Evolutionary conservation across 1,139 yeast genomes (phyloP), one percentile per base, ranked within the genome.

Genomic region (Diutina neorugosa): DNA sequence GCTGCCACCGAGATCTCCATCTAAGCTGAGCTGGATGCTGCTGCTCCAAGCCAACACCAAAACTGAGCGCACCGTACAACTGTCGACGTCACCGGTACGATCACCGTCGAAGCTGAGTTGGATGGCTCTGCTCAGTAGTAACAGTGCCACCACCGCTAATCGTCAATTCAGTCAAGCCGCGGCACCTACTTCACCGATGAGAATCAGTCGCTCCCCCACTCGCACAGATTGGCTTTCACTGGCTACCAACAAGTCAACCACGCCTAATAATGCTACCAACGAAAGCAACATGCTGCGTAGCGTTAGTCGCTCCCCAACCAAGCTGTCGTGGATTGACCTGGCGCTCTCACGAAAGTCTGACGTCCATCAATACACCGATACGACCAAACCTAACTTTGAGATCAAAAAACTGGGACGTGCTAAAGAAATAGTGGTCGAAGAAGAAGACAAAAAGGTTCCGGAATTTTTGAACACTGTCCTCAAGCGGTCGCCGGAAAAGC

Each of bases 401-500:
- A 46, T 46, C 19, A 25, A 25, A 16, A 46, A 46, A 21, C 11
- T 16, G 18, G 12, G 21, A 9, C 27, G 27, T 23, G 20, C 43
- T 2, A 44, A 44, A 6, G 31, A 44, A 9, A 25, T 21, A 4
- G 20, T 16, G 3, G 19, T 9, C 4, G 37, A 25, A 8, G 50
- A 46, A 5, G n/a, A 16, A 5, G 16, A 34, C 12, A 12, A 18
- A 20, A 46, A 27, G 40, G 50, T 16, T 6, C 50, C 50, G 4
- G 50, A 46, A 18, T 46, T 46, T 11, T 27, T 46, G 3, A 25
- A 46, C 5, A 14, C 50, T 11, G 16, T 5, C 4, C 50, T 46
- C 25, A n/a, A 34, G 8, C 27, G 27, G 23, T 46, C 50, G 40
- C 50, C 50, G 7, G 50, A 46, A 27, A 46, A 46, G 23, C 50